Evolutionary conservation across 768 basidiomycete genomes (phyloP).

Genomic region (Mycena haematopus): DNA sequence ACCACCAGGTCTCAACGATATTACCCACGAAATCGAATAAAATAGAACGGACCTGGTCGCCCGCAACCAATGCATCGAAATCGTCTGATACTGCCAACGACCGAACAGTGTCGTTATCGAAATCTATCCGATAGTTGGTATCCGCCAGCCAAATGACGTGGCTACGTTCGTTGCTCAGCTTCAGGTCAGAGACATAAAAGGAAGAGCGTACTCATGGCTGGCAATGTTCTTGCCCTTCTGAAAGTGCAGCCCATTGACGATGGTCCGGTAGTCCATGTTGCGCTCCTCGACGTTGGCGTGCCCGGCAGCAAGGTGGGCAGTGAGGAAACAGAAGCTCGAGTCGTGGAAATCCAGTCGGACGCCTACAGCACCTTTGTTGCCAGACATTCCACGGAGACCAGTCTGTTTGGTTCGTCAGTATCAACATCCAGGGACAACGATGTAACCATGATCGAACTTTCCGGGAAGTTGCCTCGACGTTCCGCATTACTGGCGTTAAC

Average conservation of each 20-base stretch:
- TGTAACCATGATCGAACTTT: conserved; percentile 62
- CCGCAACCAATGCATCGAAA: conserved; percentile 74
- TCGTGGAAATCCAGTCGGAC: conserved; percentile 92
- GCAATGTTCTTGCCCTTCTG: conserved; percentile 86
- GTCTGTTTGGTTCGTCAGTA: conserved; percentile 53
- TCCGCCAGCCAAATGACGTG: conserved; percentile 95
- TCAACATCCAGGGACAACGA: background rate
- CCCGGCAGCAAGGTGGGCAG: conserved; percentile 96
- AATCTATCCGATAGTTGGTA: conserved; percentile 92
- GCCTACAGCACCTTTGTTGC: conserved; percentile 96
- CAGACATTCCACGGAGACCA: conserved; percentile 92
- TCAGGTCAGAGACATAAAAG: conserved; percentile 2
- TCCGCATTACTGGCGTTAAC: conserved; percentile 79
- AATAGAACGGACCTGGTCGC: conserved; percentile 78
- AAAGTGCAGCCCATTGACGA: conserved; percentile 84
- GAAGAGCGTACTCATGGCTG: conserved; percentile 82
- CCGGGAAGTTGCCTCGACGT: conserved; percentile 90
- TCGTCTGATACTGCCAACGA: conserved; percentile 67
- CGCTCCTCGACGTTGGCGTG: conserved; percentile 89
- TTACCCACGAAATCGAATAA: background rate
- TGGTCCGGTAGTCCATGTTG: conserved; percentile 91
- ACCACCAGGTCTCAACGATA: conserved; percentile 18
- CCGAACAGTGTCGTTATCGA: conserved; percentile 84
- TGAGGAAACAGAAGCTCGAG: conserved; percentile 93
- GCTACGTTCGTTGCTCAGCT: conserved; percentile 46